phyloP scores from a whole-genome alignment of 2,329 filamentous ascomycete species.

The Phyllosticta capitalensis region DNA sequence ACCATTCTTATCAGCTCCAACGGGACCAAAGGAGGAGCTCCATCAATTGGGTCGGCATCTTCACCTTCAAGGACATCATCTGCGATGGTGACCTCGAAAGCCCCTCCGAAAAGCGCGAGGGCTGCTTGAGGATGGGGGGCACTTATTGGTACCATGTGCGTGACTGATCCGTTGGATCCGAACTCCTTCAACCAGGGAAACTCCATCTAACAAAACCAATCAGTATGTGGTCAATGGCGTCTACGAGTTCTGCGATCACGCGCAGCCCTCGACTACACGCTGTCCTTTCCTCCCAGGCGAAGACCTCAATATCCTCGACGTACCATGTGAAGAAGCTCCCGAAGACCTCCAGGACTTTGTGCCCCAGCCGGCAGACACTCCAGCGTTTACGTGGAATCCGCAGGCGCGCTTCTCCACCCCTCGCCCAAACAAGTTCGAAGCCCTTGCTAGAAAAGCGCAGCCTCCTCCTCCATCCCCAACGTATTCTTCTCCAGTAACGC shows the following conservation, averaged over 20 bases:
- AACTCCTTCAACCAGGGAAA: neutral
- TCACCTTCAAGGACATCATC: slow-evolving; percentile 76
- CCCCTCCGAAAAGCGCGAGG: slow-evolving; percentile 51
- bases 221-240: slow-evolving; percentile 79
- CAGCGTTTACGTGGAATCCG: slow-evolving; percentile 56
- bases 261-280: slow-evolving; percentile 61
- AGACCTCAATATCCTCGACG: slow-evolving; percentile 70
- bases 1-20: slow-evolving; percentile 67
- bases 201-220: slow-evolving; percentile 17
- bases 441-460: slow-evolving; percentile 1
- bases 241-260: slow-evolving; percentile 64
- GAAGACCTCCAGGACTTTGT: neutral
- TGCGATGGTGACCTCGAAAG: slow-evolving; percentile 59
- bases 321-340: slow-evolving; percentile 53
- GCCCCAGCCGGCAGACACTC: slow-evolving; percentile 36
- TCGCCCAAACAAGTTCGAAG: slow-evolving; percentile 31
- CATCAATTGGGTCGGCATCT: slow-evolving; percentile 78
- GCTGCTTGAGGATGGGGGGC: slow-evolving; percentile 82
- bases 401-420: slow-evolving; percentile 62
- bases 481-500: slow-evolving; percentile 2
- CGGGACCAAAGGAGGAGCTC: slow-evolving; percentile 64
- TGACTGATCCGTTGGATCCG: slow-evolving; percentile 15
- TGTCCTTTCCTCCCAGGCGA: slow-evolving; percentile 88
- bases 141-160: slow-evolving; percentile 94
- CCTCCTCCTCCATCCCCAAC: slow-evolving; percentile 2